phyloP scores from a whole-genome alignment of 441 rosid genomes.

The Populus hybrid region DNA sequence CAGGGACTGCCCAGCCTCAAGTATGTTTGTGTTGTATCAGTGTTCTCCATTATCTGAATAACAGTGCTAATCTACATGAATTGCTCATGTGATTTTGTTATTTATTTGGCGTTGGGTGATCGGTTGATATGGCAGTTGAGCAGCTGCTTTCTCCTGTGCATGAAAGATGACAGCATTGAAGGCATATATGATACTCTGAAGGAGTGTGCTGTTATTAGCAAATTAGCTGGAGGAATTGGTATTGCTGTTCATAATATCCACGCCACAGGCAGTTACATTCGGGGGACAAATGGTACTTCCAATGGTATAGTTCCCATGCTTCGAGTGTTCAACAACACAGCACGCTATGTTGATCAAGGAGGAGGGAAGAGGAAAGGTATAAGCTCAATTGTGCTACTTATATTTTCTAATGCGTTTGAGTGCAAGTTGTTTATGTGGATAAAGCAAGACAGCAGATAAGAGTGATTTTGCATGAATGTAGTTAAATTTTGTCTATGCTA shows the following conservation, averaged over 20 bases:
- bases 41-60: neutral
- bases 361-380: conserved; percentile 74
- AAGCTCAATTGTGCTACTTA: neutral
- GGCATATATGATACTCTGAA: conserved; percentile 73
- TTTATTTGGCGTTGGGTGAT: neutral
- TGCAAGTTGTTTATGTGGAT: neutral
- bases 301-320: conserved; percentile 74
- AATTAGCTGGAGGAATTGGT: conserved; percentile 78
- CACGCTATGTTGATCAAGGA: conserved; percentile 75
- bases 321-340: conserved; percentile 68
- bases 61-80: neutral
- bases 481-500: neutral
- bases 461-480: neutral
- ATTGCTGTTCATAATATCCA: conserved; percentile 66
- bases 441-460: neutral
- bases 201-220: conserved; percentile 72
- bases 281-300: conserved; percentile 70
- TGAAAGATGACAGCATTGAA: conserved; percentile 77
- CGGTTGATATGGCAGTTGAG: conserved; percentile 42
- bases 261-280: conserved; percentile 60
- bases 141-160: conserved; percentile 68
- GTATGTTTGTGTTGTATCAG: conserved; percentile 28
- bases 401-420: neutral
- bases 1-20: conserved; percentile 66
- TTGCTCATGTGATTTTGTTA: neutral